Evolutionary conservation across 2,329 filamentous ascomycete species (phyloP), one percentile per base, ranked within the genome.

Genomic region (Xylaria sp.): DNA sequence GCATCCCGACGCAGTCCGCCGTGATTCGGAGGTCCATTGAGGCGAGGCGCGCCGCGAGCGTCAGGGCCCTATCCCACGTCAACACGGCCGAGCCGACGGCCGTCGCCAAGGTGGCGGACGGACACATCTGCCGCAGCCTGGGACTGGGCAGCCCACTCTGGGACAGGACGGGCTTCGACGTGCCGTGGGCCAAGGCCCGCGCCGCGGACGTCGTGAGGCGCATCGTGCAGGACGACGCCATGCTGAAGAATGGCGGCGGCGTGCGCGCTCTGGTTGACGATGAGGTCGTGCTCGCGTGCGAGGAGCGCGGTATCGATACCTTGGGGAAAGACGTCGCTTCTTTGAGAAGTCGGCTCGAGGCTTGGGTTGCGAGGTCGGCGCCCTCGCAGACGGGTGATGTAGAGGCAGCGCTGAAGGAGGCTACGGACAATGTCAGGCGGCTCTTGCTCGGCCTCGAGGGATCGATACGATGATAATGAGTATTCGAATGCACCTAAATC

Each of bases 1-100:
- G 93, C 11, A 92, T 97, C 67, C 95, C 95, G 0, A 83, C 82
- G 46, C 95, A 97, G 81, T 82, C 93, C 6, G 82, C 85, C 42
- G 85, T 89, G 46, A 80, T 89, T 67, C 81, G 87, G 60, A 76
- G 76, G 17, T 84, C 85, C 71, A 80, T 84, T 0, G 87, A 92
- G 76, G 79, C 81, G 58, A 80, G 88, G 10, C 83, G 90, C 10
- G 76, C 72, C 38, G 77, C 77, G 0, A 85, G 85, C 9, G 88
- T 89, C 75, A 80, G 83, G 53, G 79, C 81, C 20, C 71, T 84
- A 33, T 38, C 48, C 79, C 62, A 74, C 71, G 49, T 75, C 10
- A 51, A 57, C 10, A 59, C 31, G 28, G 33, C 36, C n/a, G 40
- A 48, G 15, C 20, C 59, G 1, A 53, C 38, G 4, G 63, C 63